Evolutionary conservation across 148 eudicot genomes (phyloP), one percentile per base, ranked within the genome.

Genomic region (Vaccinium vitisidaea): DNA sequence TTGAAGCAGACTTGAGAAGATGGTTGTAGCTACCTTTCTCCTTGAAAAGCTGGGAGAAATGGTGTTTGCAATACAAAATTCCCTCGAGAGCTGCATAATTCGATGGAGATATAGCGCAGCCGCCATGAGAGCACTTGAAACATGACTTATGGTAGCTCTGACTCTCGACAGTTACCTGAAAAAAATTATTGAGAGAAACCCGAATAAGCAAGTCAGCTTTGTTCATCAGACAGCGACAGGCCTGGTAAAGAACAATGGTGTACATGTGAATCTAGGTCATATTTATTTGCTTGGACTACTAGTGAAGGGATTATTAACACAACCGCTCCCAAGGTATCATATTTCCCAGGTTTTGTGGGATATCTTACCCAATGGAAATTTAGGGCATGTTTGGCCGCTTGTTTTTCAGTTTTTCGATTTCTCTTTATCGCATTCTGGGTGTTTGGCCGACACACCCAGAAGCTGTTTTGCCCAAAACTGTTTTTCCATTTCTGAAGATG

Each of bases 1-100:
- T 83, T 10, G 97, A 92, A 21, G 94, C 94, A 3, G 93, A 91
- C 85, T 91, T 94, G 90, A 92, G 86, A 19, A 96, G 87, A 85
- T 96, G 99, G 84, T 92, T 94, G 90, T 93, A 96, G 90, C 95
- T 96, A 12, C 98, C 99, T 82, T 96, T 96, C 91, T 94, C 99
- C 91, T 93, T 94, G 80, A 96, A 96, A 69, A 96, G 97, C 89
- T 96, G 99, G 2, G 98, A 94, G 87, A 96, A 96, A 87, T 96
- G 99, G 75, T 95, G 98, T 74, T 92, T 94, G 85, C 99, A 96
- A 83, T 96, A 96, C 52, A 96, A 85, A 30, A 90, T 83, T 55
- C 99, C 99, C 27, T 96, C 93, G 49, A 96, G 91, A 75, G 99
- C 97, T 27, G 99, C 98, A 84, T 96, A 96, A 74, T 92, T 94